phyloP scores from a whole-genome alignment of 2,329 filamentous ascomycete genomes.

The Berkeleyomyces rouxiae region DNA sequence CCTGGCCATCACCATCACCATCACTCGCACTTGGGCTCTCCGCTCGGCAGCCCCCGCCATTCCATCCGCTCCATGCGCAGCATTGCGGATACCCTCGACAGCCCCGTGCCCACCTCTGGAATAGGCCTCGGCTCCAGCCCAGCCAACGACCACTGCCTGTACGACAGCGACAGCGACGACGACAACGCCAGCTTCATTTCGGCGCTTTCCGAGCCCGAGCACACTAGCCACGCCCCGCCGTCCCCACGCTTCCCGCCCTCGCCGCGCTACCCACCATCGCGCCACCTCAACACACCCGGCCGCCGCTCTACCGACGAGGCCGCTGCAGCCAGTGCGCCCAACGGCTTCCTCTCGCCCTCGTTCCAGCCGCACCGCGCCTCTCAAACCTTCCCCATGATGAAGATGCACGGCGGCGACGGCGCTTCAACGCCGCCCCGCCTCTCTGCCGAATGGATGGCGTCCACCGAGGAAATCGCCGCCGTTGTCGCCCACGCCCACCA shows the following conservation, averaged over 20 bases:
- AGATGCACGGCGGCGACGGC: not conserved
- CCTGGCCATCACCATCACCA: not conserved
- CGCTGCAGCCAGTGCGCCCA: not conserved
- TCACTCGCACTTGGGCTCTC: not conserved
- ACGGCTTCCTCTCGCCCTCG: not conserved
- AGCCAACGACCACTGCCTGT: not conserved
- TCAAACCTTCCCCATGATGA: slow-evolving; percentile 2
- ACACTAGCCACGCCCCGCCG: not conserved
- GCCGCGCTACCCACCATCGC: not conserved
- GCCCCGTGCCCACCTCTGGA: not conserved
- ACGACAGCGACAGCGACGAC: slow-evolving; percentile 3
- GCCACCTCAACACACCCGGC: not conserved
- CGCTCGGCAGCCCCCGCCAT: not conserved
- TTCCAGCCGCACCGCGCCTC: not conserved
- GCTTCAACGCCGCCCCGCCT: not conserved
- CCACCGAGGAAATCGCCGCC: slow-evolving; percentile 9
- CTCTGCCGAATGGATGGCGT: slow-evolving; percentile 6
- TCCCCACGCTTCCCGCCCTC: not conserved
- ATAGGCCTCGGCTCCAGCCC: not conserved
- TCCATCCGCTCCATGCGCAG: not conserved
- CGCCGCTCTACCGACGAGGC: not conserved
- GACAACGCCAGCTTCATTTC: slow-evolving; percentile 9
- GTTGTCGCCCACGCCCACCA: not conserved
- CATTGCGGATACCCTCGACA: not conserved
- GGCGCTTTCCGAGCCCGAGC: slow-evolving; percentile 3